These are phyloP conservation scores for Salvia miltiorrhiza DNA, from an alignment of 257 asterid genomes.

Conservation along the genomic window DNA sequence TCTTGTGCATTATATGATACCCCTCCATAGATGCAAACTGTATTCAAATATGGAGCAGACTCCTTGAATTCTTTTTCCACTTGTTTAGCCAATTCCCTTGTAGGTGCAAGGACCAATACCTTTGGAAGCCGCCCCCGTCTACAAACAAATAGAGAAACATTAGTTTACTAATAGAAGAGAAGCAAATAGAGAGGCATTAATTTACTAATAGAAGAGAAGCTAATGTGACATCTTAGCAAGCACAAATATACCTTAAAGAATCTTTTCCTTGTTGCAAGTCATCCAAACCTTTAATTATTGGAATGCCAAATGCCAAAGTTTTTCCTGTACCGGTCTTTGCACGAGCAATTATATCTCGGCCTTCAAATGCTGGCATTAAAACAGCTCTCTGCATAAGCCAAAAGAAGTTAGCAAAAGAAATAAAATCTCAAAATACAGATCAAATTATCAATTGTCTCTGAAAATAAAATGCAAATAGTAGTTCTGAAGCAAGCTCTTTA, in stretches of 20 bases:
- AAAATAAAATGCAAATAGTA: background rate
- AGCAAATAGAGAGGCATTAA: slow-evolving; percentile 9
- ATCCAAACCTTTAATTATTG: slow-evolving; percentile 68
- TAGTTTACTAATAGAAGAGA: slow-evolving; percentile 3
- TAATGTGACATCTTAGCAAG: background rate
- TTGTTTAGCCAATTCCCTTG: slow-evolving; percentile 96
- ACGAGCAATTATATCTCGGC: slow-evolving; percentile 91
- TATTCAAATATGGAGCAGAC: slow-evolving; percentile 73
- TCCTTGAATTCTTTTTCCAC: slow-evolving; percentile 88
- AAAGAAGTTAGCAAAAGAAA: background rate
- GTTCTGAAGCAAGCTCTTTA: background rate
- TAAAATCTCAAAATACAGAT: background rate
- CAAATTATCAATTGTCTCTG: background rate
- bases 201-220: background rate
- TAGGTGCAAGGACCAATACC: slow-evolving; percentile 93
- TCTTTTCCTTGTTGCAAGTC: slow-evolving; percentile 52
- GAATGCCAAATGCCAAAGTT: slow-evolving; percentile 98
- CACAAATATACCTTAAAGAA: slow-evolving; percentile 50
- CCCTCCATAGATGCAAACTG: slow-evolving; percentile 75
- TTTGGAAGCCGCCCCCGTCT: slow-evolving; percentile 86
- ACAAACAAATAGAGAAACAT: slow-evolving; percentile 14
- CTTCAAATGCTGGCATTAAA: slow-evolving; percentile 80
- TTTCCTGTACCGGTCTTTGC: slow-evolving; percentile 99
- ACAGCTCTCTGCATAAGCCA: slow-evolving; percentile 73
- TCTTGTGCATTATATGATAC: slow-evolving; percentile 75